Conservation (phyloP, 257 asterid species). For the Marsdenia floribunda region DNA sequence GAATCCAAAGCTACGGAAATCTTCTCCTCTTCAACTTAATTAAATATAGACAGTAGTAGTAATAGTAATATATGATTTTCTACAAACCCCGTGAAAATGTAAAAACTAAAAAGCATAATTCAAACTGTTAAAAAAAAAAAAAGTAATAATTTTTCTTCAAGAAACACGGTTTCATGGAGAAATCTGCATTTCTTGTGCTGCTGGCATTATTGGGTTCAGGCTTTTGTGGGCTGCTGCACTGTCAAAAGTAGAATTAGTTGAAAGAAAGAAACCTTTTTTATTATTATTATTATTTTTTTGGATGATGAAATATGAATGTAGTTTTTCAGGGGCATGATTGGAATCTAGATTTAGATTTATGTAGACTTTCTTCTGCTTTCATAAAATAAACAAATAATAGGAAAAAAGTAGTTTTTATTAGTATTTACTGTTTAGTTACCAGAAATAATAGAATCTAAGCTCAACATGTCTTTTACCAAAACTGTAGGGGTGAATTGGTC, state of each 20-base stretch:
- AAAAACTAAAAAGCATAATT: neutral
- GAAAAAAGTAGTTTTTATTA: neutral
- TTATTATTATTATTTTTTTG: no score
- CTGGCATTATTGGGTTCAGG: neutral
- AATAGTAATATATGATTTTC: neutral
- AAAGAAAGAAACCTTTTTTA: neutral
- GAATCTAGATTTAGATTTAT: neutral
- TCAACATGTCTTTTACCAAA: neutral
- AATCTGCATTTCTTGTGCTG: neutral
- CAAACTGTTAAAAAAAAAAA: neutral
- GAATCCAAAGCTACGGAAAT: constrained; percentile 88
- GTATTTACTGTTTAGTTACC: neutral
- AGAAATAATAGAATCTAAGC: neutral
- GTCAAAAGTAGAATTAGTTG: constrained; percentile 9
- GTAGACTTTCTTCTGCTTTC: neutral
- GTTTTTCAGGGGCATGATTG: constrained; percentile 16
- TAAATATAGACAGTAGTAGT: neutral
- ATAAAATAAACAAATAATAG: neutral
- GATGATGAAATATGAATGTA: neutral
- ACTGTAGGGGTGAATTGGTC: neutral
- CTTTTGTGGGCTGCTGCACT: neutral
- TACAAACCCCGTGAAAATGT: neutral
- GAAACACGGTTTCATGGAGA: neutral
- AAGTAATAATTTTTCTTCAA: neutral
- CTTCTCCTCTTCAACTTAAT: constrained; percentile 20